Conservation (phyloP, 257 asterid genomes). For the Coffea eugenioides region DNA sequence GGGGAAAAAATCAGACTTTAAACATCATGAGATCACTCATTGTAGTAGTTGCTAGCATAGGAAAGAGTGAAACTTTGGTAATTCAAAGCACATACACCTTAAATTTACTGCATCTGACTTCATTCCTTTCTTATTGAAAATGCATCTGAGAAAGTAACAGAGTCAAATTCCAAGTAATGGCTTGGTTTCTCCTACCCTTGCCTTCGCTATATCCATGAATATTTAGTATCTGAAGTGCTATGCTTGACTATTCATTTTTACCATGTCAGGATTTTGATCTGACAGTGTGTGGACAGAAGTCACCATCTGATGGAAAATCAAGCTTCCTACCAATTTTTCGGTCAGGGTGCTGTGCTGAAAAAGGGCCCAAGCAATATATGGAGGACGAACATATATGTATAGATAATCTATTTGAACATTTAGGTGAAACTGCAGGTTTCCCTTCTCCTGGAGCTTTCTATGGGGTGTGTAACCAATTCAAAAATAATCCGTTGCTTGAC, state of each 20-base stretch:
- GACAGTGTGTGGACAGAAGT: conserved; percentile 32
- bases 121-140: neutral
- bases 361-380: conserved; percentile 90
- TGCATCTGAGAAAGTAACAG: neutral
- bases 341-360: conserved; percentile 93
- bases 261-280: conserved; percentile 46
- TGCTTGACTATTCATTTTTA: conserved; percentile 19
- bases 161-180: neutral
- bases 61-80: neutral
- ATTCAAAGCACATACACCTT: neutral
- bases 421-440: conserved; percentile 44
- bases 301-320: conserved; percentile 53
- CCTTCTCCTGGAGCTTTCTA: conserved; percentile 82
- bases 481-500: neutral
- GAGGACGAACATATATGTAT: conserved; percentile 90
- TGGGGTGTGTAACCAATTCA: conserved; percentile 68
- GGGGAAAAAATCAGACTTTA: neutral
- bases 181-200: neutral
- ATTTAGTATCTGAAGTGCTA: neutral
- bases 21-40: neutral
- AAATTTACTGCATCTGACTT: neutral
- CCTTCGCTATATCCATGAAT: too few relatives aligned
- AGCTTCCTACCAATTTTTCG: conserved; percentile 64
- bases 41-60: neutral
- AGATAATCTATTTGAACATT: conserved; percentile 64